phyloP scores from a whole-genome alignment of 129 eudicot species.

The Mikania micrantha region DNA sequence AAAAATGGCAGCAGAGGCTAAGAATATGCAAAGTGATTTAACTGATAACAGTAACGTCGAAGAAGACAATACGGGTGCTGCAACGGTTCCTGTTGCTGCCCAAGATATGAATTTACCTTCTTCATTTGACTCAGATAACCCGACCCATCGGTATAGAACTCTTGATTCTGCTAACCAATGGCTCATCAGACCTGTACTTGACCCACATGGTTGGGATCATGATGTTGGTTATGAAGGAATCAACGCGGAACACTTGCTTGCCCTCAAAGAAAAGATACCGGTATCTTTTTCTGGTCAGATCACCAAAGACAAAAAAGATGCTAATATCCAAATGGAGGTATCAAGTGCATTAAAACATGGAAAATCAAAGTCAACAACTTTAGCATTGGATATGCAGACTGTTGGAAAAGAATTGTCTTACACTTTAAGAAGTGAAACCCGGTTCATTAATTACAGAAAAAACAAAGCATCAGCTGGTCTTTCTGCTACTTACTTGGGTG shows the following conservation, averaged over 20 bases:
- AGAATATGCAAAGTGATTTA: slow-evolving; percentile 47
- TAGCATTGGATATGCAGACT: slow-evolving; percentile 84
- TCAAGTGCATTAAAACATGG: slow-evolving; percentile 84
- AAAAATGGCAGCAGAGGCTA: slow-evolving; percentile 60
- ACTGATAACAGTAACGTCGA: slow-evolving; percentile 48
- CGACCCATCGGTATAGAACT: slow-evolving; percentile 82
- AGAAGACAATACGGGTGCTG: slow-evolving; percentile 57
- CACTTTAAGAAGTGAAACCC: slow-evolving; percentile 75
- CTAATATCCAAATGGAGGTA: slow-evolving; percentile 90
- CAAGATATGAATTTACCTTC: slow-evolving; percentile 85
- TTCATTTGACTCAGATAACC: slow-evolving; percentile 94
- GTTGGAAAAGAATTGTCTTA: slow-evolving; percentile 79
- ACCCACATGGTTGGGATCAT: slow-evolving; percentile 96
- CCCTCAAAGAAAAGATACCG: slow-evolving; percentile 58
- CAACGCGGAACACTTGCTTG: slow-evolving; percentile 69
- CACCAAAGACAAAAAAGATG: slow-evolving; percentile 91
- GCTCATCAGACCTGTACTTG: slow-evolving; percentile 90
- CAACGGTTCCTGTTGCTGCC: slow-evolving; percentile 72
- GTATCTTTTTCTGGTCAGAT: slow-evolving; percentile 88
- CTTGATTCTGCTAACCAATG: slow-evolving; percentile 82
- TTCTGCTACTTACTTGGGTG: slow-evolving; percentile 79
- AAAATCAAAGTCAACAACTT: slow-evolving; percentile 70
- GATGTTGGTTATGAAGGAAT: slow-evolving; percentile 97
- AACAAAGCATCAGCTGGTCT: slow-evolving; percentile 83
- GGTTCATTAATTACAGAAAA: slow-evolving; percentile 56